Evolutionary conservation across 768 basidiomycete species (phyloP).

Genomic region (Sarcomyxa edulis): DNA sequence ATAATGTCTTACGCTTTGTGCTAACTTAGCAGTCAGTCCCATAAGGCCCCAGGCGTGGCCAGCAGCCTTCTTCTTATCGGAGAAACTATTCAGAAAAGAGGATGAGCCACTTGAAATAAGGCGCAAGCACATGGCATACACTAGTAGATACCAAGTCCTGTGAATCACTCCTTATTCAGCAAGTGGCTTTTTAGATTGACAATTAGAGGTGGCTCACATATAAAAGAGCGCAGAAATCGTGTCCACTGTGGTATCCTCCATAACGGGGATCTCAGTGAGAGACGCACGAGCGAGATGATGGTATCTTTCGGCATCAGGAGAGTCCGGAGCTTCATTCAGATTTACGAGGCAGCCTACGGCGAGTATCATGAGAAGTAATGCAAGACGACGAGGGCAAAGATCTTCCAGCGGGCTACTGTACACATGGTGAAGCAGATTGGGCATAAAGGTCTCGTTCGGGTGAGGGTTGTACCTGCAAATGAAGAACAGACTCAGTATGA

Average conservation of each 20-base stretch:
- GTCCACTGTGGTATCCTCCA: slow-evolving; percentile 66
- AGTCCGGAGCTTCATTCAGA: slow-evolving; percentile 38
- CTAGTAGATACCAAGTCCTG: slow-evolving; percentile 60
- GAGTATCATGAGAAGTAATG: slow-evolving; percentile 64
- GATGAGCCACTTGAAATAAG: too few species aligned
- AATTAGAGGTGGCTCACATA: too few species aligned
- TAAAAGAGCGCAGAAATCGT: slow-evolving; percentile 57
- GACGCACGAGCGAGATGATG: slow-evolving; percentile 56
- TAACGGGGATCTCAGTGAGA: slow-evolving; percentile 55
- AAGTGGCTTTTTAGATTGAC: too few species aligned
- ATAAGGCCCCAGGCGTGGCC: slow-evolving; percentile 52
- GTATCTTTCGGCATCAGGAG: slow-evolving; percentile 54
- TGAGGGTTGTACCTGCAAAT: slow-evolving; percentile 54
- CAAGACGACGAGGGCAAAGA: slow-evolving; percentile 57
- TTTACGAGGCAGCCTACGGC: slow-evolving; percentile 68
- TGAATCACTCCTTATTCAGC: too few species aligned
- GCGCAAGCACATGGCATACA: too few species aligned
- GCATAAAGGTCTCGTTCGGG: slow-evolving; percentile 58
- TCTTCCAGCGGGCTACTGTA: slow-evolving; percentile 48
- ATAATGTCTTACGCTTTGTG: slow-evolving; percentile 50
- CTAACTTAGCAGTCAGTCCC: slow-evolving; percentile 55
- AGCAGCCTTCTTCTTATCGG: slow-evolving; percentile 62
- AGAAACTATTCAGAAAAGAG: too few species aligned
- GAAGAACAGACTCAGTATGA: background rate
- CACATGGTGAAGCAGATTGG: slow-evolving; percentile 60